A percentile compares a stretch with the other conserved stretches of the same genome.
Conservation (phyloP, 2,329 filamentous ascomycete genomes). For the Xylaria sp. region DNA sequence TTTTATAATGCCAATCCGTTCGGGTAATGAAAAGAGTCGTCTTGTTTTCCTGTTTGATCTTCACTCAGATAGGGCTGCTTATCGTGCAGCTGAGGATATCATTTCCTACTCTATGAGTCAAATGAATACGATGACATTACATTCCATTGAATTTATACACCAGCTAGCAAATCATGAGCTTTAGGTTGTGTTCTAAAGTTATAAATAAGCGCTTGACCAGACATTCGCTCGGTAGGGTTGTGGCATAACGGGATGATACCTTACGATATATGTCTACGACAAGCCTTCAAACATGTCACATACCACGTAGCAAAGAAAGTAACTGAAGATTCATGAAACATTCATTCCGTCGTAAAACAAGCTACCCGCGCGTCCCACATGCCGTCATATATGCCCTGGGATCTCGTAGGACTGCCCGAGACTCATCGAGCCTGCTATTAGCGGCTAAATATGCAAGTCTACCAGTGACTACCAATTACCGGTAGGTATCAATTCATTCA, state of each 20-base stretch:
- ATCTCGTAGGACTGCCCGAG: not conserved
- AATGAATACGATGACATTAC: not conserved
- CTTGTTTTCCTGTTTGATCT: not conserved
- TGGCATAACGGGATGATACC: no score
- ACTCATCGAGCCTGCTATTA: no score
- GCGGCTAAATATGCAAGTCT: no score
- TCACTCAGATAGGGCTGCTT: not conserved
- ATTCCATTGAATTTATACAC: not conserved
- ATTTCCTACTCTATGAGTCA: not conserved
- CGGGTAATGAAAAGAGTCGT: constrained; percentile 10
- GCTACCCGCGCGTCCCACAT: not conserved
- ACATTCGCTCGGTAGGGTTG: no score
- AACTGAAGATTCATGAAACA: not conserved
- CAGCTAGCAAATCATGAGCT: not conserved
- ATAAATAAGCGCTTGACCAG: no score
- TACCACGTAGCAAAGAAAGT: no score
- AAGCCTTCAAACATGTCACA: no score
- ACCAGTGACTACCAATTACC: no score
- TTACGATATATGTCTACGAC: no score
- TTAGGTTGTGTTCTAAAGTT: not conserved
- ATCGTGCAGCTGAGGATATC: not conserved
- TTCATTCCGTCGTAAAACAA: constrained; percentile 16
- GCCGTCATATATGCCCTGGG: no score
- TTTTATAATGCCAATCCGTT: constrained; percentile 8
- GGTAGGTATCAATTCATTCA: not conserved